phyloP scores from a whole-genome alignment of 192 early-diverging fungal genomes.

The Nowakowskiella sp. region DNA sequence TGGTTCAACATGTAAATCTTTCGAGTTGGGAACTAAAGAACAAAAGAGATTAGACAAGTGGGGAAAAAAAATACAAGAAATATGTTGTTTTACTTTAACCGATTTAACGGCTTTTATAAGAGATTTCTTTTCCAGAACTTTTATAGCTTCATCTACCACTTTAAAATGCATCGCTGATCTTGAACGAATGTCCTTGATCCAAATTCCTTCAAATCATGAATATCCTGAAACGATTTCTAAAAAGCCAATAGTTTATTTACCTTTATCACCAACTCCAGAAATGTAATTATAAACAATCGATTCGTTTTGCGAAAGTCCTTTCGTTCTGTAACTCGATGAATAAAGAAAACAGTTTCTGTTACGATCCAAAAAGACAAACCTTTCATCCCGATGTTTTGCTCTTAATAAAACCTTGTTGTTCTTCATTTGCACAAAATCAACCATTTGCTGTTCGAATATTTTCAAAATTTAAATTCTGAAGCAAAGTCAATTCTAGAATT shows the following conservation, averaged over 20 bases:
- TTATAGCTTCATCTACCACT: slow-evolving; percentile 68
- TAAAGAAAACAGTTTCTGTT: too few relatives aligned
- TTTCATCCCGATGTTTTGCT: too few relatives aligned
- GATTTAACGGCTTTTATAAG: slow-evolving; percentile 83
- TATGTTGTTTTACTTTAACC: slow-evolving; percentile 56
- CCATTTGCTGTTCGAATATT: too few relatives aligned
- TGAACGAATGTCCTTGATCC: slow-evolving; percentile 72
- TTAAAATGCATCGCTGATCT: slow-evolving; percentile 69
- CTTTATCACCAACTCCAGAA: slow-evolving; percentile 69
- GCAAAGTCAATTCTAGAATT: too few relatives aligned
- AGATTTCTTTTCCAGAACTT: slow-evolving; percentile 68
- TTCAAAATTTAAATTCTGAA: too few relatives aligned
- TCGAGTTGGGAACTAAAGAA: slow-evolving; percentile 51
- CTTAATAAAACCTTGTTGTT: too few relatives aligned
- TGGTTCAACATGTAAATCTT: slow-evolving; percentile 88
- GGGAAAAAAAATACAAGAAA: slow-evolving; percentile 3
- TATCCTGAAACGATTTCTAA: background rate
- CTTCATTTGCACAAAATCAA: too few relatives aligned
- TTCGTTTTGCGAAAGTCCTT: slow-evolving; percentile 58
- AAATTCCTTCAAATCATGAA: slow-evolving; percentile 47
- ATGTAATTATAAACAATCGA: slow-evolving; percentile 75
- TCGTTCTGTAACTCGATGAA: too few relatives aligned
- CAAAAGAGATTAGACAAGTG: background rate
- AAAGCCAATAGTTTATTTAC: slow-evolving; percentile 16
- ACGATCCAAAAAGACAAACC: too few relatives aligned